Evolutionary conservation across 1,284 basidiomycete genomes (phyloP).

Genomic region (Sanghuangporus weigelae): DNA sequence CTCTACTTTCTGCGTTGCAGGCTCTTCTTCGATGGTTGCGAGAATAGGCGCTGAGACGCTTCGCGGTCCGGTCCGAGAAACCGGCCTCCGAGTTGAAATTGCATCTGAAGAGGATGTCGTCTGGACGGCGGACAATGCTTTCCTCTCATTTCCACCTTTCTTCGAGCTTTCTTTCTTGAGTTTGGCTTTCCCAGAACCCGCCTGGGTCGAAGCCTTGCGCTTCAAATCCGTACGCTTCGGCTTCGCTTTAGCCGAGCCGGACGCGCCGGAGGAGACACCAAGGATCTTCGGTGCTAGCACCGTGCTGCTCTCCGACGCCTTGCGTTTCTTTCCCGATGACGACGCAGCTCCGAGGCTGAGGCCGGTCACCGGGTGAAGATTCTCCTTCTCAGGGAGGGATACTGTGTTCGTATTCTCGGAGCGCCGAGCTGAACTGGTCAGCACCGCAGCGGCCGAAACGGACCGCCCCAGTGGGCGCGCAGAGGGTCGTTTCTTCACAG

Average conservation of each 20-base stretch:
- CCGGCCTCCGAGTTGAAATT: not conserved
- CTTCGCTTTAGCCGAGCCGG: constrained; percentile 9
- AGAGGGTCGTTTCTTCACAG: constrained; percentile 23
- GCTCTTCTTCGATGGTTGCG: constrained; percentile 4
- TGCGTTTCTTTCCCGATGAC: constrained; percentile 51
- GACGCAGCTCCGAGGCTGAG: constrained; percentile 37
- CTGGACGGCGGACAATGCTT: not conserved
- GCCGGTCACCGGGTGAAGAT: constrained; percentile 67
- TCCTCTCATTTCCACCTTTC: not conserved
- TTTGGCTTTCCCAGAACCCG: constrained; percentile 7
- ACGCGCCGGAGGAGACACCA: not conserved
- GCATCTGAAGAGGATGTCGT: not conserved
- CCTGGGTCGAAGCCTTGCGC: constrained; percentile 5
- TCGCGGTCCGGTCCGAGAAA: not conserved
- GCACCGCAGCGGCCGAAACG: not conserved
- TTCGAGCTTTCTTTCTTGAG: constrained; percentile 7
- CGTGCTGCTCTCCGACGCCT: constrained; percentile 34
- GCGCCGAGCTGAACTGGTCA: constrained; percentile 1
- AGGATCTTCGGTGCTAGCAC: constrained; percentile 24
- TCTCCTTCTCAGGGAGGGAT: constrained; percentile 61
- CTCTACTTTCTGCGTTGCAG: not conserved
- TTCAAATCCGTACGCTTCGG: constrained; percentile 12
- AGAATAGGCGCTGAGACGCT: constrained; percentile 1
- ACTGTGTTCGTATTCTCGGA: constrained; percentile 17
- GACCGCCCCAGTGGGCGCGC: constrained; percentile 7